phyloP scores from a whole-genome alignment of 108 stramenopile species.

The Nitzschia palea region DNA sequence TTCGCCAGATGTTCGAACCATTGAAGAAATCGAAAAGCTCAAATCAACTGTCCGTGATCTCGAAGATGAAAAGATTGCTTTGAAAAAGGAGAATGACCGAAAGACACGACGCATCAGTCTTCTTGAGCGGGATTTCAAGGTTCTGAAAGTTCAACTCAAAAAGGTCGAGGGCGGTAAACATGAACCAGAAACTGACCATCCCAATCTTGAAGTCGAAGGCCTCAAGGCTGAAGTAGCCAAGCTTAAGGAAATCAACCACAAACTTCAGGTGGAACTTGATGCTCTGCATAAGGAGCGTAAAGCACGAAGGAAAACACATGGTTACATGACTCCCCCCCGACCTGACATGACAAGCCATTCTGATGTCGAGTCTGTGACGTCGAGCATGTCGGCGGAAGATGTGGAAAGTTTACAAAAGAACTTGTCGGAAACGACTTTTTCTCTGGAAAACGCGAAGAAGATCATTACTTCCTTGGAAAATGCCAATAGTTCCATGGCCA shows the following conservation, averaged over 20 bases:
- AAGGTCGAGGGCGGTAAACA: conserved; percentile 6
- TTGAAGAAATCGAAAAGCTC: conserved; percentile 14
- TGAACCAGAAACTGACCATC: neutral
- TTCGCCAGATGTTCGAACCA: neutral
- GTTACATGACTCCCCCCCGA: conserved; percentile 12
- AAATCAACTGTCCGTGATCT: conserved; percentile 1
- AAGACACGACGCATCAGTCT: neutral
- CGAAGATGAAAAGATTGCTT: conserved; percentile 2
- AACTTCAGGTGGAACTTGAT: conserved; percentile 13
- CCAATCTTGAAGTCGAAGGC: neutral
- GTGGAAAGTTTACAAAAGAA: conserved; percentile 32
- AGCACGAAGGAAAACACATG: neutral
- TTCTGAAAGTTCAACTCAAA: conserved; percentile 3
- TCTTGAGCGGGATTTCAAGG: conserved; percentile 16
- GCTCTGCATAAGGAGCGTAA: conserved; percentile 11
- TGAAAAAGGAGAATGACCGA: conserved; percentile 9
- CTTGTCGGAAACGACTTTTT: conserved; percentile 35
- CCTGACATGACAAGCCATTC: neutral
- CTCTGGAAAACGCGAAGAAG: conserved; percentile 60
- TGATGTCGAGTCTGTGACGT: conserved; percentile 12
- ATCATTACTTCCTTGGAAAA: conserved; percentile 61
- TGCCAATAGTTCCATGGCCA: conserved; percentile 48
- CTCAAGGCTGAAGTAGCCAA: conserved; percentile 16
- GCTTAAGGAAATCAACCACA: conserved; percentile 18
- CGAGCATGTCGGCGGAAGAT: conserved; percentile 19